Percentiles rank a stretch among this genome's conserved stretches.
Evolutionary conservation across 1,284 basidiomycete species (phyloP).

Genomic region (Heterobasidion occidentale): DNA sequence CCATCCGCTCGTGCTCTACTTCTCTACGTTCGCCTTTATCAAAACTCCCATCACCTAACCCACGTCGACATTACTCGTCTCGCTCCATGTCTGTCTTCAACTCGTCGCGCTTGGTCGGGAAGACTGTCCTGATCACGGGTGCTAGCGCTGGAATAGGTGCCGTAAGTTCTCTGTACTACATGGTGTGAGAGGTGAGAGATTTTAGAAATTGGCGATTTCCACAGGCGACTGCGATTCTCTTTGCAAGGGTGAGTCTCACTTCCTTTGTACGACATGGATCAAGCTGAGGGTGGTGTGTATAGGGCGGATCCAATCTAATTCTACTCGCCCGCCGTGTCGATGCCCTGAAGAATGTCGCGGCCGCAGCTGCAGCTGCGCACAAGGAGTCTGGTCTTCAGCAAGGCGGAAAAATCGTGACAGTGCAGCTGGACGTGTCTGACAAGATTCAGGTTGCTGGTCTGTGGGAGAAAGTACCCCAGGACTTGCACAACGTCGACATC

Average conservation of each 20-base stretch:
- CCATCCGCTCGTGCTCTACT: background rate
- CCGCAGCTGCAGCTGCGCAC: slow-evolving; percentile 63
- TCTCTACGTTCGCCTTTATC: background rate
- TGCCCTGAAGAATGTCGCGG: slow-evolving; percentile 53
- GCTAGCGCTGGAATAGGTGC: slow-evolving; percentile 81
- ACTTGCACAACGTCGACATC: slow-evolving; percentile 64
- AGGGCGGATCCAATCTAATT: slow-evolving; percentile 78
- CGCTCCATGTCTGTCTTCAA: slow-evolving; percentile 71
- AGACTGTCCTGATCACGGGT: slow-evolving; percentile 83
- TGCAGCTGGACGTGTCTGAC: slow-evolving; percentile 74
- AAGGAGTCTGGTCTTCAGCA: slow-evolving; percentile 62
- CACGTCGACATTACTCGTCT: background rate
- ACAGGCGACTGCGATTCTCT: slow-evolving; percentile 78
- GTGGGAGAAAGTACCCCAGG: slow-evolving; percentile 59
- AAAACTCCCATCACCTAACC: background rate
- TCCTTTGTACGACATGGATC: background rate
- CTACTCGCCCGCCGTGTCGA: slow-evolving; percentile 65
- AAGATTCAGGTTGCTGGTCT: slow-evolving; percentile 57
- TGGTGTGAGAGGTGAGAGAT: too few relatives aligned
- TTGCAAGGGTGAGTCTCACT: slow-evolving; percentile 54
- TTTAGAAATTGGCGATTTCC: too few relatives aligned
- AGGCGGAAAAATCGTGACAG: slow-evolving; percentile 60
- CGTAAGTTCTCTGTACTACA: slow-evolving; percentile 29
- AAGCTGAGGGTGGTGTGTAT: background rate
- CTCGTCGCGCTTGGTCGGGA: slow-evolving; percentile 67